phyloP scores from a whole-genome alignment of 805 yeast genomes.

The Torulaspora maleeae region DNA sequence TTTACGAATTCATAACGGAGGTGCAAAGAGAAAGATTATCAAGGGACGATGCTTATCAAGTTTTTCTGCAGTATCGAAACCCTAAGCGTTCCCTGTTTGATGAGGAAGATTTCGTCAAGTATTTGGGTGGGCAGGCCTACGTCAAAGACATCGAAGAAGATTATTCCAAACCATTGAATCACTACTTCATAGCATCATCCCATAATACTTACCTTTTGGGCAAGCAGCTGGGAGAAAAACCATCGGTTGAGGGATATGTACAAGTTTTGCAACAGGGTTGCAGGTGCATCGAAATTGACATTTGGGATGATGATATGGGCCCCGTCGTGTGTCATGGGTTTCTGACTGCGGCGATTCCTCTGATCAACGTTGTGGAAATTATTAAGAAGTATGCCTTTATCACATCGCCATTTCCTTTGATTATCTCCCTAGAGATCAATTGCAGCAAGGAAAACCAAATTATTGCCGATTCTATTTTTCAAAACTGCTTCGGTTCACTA shows the following conservation, averaged over 20 bases:
- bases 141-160: slow-evolving; percentile 30
- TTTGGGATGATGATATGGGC: slow-evolving; percentile 82
- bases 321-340: slow-evolving; percentile 94
- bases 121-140: slow-evolving; percentile 33
- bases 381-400: slow-evolving; percentile 84
- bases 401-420: slow-evolving; percentile 79
- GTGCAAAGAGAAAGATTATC: slow-evolving; percentile 46
- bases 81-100: slow-evolving; percentile 11
- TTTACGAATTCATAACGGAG: slow-evolving; percentile 42
- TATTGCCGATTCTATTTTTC: slow-evolving; percentile 50
- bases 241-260: slow-evolving; percentile 86
- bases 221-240: slow-evolving; percentile 77
- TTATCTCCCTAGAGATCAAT: slow-evolving; percentile 79
- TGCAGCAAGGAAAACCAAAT: slow-evolving; percentile 67
- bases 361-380: slow-evolving; percentile 63
- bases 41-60: slow-evolving; percentile 28
- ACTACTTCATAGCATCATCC: slow-evolving; percentile 86
- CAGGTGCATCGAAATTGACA: slow-evolving; percentile 88
- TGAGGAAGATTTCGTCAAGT: slow-evolving; percentile 29
- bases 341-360: slow-evolving; percentile 67
- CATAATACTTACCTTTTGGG: slow-evolving; percentile 92
- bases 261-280: slow-evolving; percentile 88
- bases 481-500: slow-evolving; percentile 54
- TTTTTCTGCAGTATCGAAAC: slow-evolving; percentile 39
- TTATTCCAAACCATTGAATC: slow-evolving; percentile 63